A percentile compares a stretch with the other conserved stretches of the same genome.
Evolutionary conservation across 371 early-diverging fungal genomes (phyloP).

Genomic region (Syncephalastrum monosporum): DNA sequence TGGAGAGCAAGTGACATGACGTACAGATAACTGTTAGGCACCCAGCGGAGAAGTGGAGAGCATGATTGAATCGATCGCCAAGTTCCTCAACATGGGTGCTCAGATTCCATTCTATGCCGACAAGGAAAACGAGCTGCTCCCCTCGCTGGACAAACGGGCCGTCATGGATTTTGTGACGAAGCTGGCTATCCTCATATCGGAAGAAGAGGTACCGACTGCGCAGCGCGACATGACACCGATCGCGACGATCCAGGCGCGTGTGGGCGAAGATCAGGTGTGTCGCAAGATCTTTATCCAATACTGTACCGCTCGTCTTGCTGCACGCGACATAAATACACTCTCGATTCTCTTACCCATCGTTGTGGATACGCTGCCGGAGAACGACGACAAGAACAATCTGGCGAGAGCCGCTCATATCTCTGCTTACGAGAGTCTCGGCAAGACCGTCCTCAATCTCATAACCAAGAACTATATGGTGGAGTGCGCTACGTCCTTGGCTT

Average conservation of each 20-base stretch:
- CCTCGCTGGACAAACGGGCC: constrained; percentile 37
- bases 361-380: constrained; percentile 32
- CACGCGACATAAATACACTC: constrained; percentile 44
- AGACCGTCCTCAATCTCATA: constrained; percentile 44
- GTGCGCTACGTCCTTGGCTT: constrained; percentile 35
- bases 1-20: not conserved
- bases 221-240: constrained; percentile 1
- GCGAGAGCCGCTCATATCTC: constrained; percentile 28
- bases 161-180: constrained; percentile 33
- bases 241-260: constrained; percentile 14
- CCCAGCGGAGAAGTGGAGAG: constrained; percentile 32
- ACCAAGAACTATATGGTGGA: constrained; percentile 40
- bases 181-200: constrained; percentile 25
- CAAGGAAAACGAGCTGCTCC: constrained; percentile 22
- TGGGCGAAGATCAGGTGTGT: constrained; percentile 47
- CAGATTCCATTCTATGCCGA: constrained; percentile 43
- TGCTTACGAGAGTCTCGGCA: constrained; percentile 51
- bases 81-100: constrained; percentile 55
- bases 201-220: constrained; percentile 31
- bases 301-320: constrained; percentile 39
- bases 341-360: constrained; percentile 41
- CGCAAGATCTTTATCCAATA: constrained; percentile 58
- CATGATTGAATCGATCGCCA: constrained; percentile 47
- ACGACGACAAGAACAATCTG: constrained; percentile 23
- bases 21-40: constrained; percentile 1